These are phyloP conservation scores for Venustampulla echinocandica DNA, from an alignment of 495 filamentous ascomycete species.

Conservation along the genomic window DNA sequence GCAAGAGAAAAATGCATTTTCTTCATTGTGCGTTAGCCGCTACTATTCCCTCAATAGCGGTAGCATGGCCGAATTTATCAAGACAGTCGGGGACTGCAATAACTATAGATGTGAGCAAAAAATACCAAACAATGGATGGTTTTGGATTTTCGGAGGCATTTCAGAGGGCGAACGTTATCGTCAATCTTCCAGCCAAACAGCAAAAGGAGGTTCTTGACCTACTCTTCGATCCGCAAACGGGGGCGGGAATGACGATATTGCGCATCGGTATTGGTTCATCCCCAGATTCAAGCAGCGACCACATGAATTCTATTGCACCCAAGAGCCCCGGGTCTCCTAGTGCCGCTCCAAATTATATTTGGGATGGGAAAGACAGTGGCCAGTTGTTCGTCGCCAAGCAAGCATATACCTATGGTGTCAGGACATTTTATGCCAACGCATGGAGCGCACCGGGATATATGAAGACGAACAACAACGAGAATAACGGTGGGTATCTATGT, in stretches of 20 bases:
- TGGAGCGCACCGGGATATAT: slow-evolving; percentile 45
- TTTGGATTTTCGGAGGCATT: slow-evolving; percentile 47
- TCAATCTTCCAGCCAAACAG: slow-evolving; percentile 37
- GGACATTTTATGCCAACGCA: slow-evolving; percentile 46
- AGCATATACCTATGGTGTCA: slow-evolving; percentile 38
- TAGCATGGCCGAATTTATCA: too few relatives aligned
- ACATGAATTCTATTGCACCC: slow-evolving; percentile 41
- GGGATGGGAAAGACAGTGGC: slow-evolving; percentile 44
- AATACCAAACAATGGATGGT: slow-evolving; percentile 41
- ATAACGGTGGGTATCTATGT: slow-evolving; percentile 46
- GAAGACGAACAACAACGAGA: slow-evolving; percentile 44
- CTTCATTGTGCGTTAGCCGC: too few relatives aligned
- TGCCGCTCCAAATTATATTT: slow-evolving; percentile 35
- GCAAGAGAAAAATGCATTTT: too few relatives aligned
- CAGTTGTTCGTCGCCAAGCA: slow-evolving; percentile 46
- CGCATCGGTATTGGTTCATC: slow-evolving; percentile 48
- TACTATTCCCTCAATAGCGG: too few relatives aligned
- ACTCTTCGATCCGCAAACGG: slow-evolving; percentile 41
- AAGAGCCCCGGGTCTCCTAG: slow-evolving; percentile 34
- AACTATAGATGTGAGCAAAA: slow-evolving; percentile 33
- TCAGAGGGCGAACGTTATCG: slow-evolving; percentile 44
- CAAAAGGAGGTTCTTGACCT: slow-evolving; percentile 38
- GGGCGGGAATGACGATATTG: slow-evolving; percentile 46
- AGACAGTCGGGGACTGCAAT: slow-evolving; percentile 22
- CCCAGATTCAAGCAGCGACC: slow-evolving; percentile 33